phyloP scores from a whole-genome alignment of 108 stramenopile genomes.

The Cyclotella choctawhatcheeana region DNA sequence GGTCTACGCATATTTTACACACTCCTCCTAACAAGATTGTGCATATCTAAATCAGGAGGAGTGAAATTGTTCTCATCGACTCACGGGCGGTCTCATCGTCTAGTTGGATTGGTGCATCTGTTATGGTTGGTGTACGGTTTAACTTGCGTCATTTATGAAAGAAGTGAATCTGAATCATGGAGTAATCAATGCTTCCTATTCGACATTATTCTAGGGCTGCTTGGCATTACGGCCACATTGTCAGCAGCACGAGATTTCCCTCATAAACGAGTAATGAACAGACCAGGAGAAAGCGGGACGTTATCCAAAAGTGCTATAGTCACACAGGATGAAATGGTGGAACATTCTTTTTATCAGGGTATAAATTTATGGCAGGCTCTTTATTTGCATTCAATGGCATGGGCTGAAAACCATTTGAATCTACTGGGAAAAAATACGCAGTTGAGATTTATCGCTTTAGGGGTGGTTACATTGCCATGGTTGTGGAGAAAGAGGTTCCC shows the following conservation, averaged over 20 bases:
- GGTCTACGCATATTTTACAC: slow-evolving; percentile 19
- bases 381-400: slow-evolving; percentile 59
- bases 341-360: slow-evolving; percentile 85
- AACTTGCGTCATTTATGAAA: slow-evolving; percentile 22
- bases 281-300: slow-evolving; percentile 69
- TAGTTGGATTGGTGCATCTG: slow-evolving; percentile 41
- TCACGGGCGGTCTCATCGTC: slow-evolving; percentile 51
- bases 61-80: slow-evolving; percentile 32
- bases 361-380: slow-evolving; percentile 77
- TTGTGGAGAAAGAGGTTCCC: slow-evolving; percentile 61
- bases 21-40: slow-evolving; percentile 7
- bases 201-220: slow-evolving; percentile 64
- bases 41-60: background rate
- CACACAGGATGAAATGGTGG: slow-evolving; percentile 88
- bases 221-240: slow-evolving; percentile 65
- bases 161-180: slow-evolving; percentile 17
- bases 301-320: slow-evolving; percentile 72
- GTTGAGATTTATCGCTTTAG: slow-evolving; percentile 36
- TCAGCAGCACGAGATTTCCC: slow-evolving; percentile 82
- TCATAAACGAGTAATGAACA: slow-evolving; percentile 59
- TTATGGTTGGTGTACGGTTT: slow-evolving; percentile 52
- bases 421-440: no score
- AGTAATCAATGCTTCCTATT: slow-evolving; percentile 44
- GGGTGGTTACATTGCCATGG: slow-evolving; percentile 78
- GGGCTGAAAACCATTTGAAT: background rate